phyloP scores from a whole-genome alignment of 495 filamentous ascomycete genomes.

The Penicillium odoratum region DNA sequence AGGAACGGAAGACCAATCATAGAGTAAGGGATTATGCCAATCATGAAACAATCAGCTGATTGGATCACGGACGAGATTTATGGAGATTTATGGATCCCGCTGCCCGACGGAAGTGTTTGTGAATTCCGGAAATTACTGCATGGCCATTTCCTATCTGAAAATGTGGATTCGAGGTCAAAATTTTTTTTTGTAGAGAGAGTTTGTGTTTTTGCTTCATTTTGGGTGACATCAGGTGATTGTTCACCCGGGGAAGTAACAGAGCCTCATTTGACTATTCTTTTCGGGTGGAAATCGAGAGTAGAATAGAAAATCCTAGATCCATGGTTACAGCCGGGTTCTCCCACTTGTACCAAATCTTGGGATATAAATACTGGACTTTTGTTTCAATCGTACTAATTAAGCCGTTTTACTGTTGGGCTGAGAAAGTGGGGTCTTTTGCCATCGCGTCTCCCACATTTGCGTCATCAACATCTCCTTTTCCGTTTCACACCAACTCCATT shows the following conservation, averaged over 20 bases:
- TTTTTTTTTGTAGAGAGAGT: too few species aligned
- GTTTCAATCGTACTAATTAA: neutral
- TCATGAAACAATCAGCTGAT: neutral
- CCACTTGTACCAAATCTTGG: neutral
- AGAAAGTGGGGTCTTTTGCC: slow-evolving; percentile 13
- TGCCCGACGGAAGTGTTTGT: neutral
- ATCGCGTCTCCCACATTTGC: slow-evolving; percentile 18
- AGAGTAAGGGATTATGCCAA: neutral
- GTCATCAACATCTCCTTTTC: slow-evolving; percentile 19
- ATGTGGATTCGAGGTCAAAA: too few species aligned
- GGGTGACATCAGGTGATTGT: too few species aligned
- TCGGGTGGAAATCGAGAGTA: neutral
- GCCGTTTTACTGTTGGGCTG: neutral
- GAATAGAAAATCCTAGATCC: neutral
- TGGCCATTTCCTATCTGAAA: neutral
- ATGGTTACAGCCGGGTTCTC: neutral
- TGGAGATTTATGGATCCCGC: neutral
- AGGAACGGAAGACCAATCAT: neutral
- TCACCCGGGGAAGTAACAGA: neutral
- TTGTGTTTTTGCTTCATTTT: too few species aligned
- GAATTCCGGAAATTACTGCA: neutral
- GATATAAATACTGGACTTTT: neutral
- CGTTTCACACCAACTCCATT: slow-evolving; percentile 5
- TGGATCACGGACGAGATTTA: neutral
- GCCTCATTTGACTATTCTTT: slow-evolving; percentile 1